These are phyloP conservation scores for Teunomyces funiuensis DNA, from an alignment of 805 yeast species.

Conservation along the genomic window DNA sequence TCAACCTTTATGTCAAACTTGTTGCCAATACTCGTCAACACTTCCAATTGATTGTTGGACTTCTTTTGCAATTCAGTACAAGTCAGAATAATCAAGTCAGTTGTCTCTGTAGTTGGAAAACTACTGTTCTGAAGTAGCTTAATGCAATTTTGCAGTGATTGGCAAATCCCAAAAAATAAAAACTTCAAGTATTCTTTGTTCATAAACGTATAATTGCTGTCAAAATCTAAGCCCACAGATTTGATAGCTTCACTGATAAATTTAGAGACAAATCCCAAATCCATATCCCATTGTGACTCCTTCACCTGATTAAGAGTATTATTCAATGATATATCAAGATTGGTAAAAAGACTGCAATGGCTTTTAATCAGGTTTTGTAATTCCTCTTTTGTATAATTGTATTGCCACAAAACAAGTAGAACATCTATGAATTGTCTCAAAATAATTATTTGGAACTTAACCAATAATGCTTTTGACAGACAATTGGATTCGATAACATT, in stretches of 20 bases:
- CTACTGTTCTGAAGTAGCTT: neutral
- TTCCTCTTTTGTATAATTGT: conserved; percentile 8
- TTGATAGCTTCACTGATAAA: neutral
- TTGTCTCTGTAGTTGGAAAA: neutral
- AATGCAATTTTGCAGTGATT: neutral
- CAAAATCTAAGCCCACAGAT: neutral
- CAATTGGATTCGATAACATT: neutral
- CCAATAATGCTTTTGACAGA: neutral
- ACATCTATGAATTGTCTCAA: neutral
- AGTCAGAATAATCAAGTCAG: neutral
- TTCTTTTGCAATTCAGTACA: neutral
- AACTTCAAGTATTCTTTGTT: neutral
- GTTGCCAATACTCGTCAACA: neutral
- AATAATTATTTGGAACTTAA: neutral
- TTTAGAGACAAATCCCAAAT: neutral
- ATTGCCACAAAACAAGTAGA: conserved; percentile 12
- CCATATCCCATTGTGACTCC: conserved; percentile 1
- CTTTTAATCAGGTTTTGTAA: neutral
- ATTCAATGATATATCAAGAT: neutral
- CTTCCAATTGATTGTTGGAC: neutral
- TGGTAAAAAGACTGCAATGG: neutral
- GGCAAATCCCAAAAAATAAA: neutral
- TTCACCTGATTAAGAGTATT: neutral
- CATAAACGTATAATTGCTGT: neutral
- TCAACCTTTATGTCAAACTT: neutral